These are phyloP conservation scores for Paramecium sexaurelia DNA, from an alignment of 73 alveolate species.

Conservation along the genomic window DNA sequence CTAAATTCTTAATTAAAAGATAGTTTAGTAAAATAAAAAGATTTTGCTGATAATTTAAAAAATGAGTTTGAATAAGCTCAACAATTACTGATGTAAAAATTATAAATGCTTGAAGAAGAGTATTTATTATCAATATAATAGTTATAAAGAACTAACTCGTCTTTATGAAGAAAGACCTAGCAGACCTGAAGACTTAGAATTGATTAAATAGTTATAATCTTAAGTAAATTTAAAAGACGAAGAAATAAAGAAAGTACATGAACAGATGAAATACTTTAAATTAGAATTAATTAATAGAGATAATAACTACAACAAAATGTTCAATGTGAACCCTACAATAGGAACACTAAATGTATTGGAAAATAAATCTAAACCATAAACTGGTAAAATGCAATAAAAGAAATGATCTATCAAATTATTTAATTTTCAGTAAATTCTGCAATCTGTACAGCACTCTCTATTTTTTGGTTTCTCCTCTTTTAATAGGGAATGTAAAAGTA, in stretches of 20 bases:
- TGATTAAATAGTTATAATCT: slow-evolving; percentile 71
- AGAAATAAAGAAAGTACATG: slow-evolving; percentile 85
- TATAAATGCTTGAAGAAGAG: slow-evolving; percentile 61
- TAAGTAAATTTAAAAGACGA: slow-evolving; percentile 75
- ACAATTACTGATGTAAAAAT: slow-evolving; percentile 27
- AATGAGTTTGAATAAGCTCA: slow-evolving; percentile 50
- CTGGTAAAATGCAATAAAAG: slow-evolving; percentile 13
- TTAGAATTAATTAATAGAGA: slow-evolving; percentile 95
- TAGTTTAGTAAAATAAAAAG: slow-evolving; percentile 30
- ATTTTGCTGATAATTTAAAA: slow-evolving; percentile 57
- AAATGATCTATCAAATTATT: slow-evolving; percentile 8
- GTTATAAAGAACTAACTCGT: slow-evolving; percentile 46
- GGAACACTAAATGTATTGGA: slow-evolving; percentile 61
- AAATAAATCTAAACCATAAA: slow-evolving; percentile 39
- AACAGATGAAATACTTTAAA: slow-evolving; percentile 96
- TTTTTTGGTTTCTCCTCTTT: neutral
- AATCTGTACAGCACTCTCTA: slow-evolving; percentile 37
- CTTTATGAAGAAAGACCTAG: slow-evolving; percentile 66
- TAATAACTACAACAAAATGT: slow-evolving; percentile 90
- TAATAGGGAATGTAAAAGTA: neutral
- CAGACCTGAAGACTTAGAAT: slow-evolving; percentile 65
- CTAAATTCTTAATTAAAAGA: slow-evolving; percentile 19
- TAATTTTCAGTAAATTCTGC: slow-evolving; percentile 34
- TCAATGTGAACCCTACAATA: slow-evolving; percentile 64
- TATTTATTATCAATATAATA: neutral